Percentiles rank a stretch among this genome's conserved stretches.
phyloP scores from a whole-genome alignment of 2,329 filamentous ascomycete species.

The Fusarium multiceps region DNA sequence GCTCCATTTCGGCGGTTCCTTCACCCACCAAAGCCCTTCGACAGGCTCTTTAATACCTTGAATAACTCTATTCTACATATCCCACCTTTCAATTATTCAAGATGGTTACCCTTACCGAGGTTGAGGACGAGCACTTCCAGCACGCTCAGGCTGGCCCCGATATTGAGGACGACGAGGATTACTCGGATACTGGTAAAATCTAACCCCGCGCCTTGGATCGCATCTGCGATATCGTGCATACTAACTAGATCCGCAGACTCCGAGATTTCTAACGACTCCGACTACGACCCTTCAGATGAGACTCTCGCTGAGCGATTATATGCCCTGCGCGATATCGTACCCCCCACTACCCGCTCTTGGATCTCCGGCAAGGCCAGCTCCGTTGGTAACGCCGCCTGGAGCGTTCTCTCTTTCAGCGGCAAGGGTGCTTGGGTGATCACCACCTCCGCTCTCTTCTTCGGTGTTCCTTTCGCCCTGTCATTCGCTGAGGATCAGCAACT shows the following conservation, averaged over 20 bases:
- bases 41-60: constrained; percentile 16
- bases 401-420: constrained; percentile 76
- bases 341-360: constrained; percentile 76
- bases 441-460: constrained; percentile 88
- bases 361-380: constrained; percentile 71
- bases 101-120: constrained; percentile 98
- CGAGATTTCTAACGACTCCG: constrained; percentile 84
- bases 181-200: constrained; percentile 86
- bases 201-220: constrained; percentile 8
- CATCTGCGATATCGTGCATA: not conserved
- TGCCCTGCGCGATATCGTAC: constrained; percentile 80
- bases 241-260: constrained; percentile 69
- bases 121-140: constrained; percentile 95
- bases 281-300: constrained; percentile 70
- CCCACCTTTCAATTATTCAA: constrained; percentile 51
- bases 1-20: not conserved
- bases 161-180: constrained; percentile 93
- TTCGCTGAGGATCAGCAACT: constrained; percentile 97
- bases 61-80: constrained; percentile 8
- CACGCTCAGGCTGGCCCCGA: constrained; percentile 75
- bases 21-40: constrained; percentile 14
- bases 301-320: constrained; percentile 75
- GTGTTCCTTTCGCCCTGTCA: constrained; percentile 92
- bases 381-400: constrained; percentile 61
- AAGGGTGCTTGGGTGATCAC: constrained; percentile 92